Evolutionary conservation across 495 filamentous ascomycete species (phyloP).

Genomic region (Physcia stellaris): DNA sequence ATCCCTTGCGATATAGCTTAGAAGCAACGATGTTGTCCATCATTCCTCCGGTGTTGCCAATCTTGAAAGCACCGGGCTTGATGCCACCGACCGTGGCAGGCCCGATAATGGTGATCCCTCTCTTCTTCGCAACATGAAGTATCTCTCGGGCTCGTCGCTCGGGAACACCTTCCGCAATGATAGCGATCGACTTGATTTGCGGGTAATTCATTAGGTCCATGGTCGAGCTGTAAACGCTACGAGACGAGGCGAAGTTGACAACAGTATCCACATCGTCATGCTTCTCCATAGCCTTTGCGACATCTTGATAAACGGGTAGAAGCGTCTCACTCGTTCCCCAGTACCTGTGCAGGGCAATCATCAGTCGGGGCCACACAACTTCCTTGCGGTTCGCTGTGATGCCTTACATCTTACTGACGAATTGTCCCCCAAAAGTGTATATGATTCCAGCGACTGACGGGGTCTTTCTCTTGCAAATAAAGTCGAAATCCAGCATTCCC

Average conservation of each 20-base stretch:
- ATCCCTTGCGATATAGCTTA: constrained; percentile 98
- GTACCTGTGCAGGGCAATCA: constrained; percentile 40
- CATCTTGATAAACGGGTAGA: constrained; percentile 93
- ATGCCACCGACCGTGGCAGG: constrained; percentile 98
- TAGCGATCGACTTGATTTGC: constrained; percentile 94
- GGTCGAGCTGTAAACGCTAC: constrained; percentile 93
- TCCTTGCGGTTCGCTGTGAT: constrained; percentile 5
- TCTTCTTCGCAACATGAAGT: constrained; percentile 85
- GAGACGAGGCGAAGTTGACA: constrained; percentile 98
- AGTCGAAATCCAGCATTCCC: constrained; percentile 99
- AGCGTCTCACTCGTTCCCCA: constrained; percentile 99
- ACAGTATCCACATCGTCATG: constrained; percentile 94
- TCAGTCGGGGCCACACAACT: no score
- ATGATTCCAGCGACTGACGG: constrained; percentile 98
- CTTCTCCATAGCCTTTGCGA: constrained; percentile 88
- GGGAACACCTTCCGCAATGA: constrained; percentile 98
- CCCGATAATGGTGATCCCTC: constrained; percentile 97
- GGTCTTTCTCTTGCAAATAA: constrained; percentile 97
- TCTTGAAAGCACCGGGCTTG: constrained; percentile 98
- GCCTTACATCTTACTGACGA: constrained; percentile 95
- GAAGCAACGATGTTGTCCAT: constrained; percentile 99
- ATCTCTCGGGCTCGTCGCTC: constrained; percentile 98
- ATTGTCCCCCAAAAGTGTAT: constrained; percentile 98
- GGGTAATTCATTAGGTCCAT: constrained; percentile 97
- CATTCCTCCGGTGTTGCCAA: constrained; percentile 99